Percentiles rank a stretch among this genome's conserved stretches.
These are phyloP conservation scores for Talaromyces islandicus DNA, from an alignment of 2,329 filamentous ascomycete genomes.

Conservation along the genomic window DNA sequence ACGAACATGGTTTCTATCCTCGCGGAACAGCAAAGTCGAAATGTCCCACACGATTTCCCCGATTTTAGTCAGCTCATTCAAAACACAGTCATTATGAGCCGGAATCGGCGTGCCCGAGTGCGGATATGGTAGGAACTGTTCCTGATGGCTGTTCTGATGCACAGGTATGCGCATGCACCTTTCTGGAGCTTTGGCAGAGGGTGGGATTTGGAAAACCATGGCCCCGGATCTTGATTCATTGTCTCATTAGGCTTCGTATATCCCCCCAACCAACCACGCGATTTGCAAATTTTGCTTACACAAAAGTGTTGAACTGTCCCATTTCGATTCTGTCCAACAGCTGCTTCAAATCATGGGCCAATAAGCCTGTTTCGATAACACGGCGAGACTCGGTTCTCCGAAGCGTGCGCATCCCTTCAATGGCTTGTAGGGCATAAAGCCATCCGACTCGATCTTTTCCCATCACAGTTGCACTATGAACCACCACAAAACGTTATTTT, in stretches of 20 bases:
- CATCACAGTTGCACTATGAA: constrained; percentile 13
- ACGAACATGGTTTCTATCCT: constrained; percentile 9
- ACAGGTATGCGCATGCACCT: constrained; percentile 10
- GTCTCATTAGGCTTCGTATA: not conserved
- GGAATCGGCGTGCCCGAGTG: constrained; percentile 11
- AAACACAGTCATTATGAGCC: constrained; percentile 18
- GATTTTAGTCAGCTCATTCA: constrained; percentile 21
- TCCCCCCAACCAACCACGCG: not conserved
- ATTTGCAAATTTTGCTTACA: not conserved
- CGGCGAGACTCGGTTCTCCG: constrained; percentile 16
- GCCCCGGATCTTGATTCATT: not conserved
- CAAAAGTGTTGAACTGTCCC: constrained; percentile 6
- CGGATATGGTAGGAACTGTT: constrained; percentile 22
- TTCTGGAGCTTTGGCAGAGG: constrained; percentile 8
- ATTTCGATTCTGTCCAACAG: constrained; percentile 17
- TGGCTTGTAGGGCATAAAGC: constrained; percentile 20
- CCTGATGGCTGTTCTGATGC: constrained; percentile 11
- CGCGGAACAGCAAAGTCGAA: constrained; percentile 8
- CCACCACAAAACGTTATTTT: not conserved
- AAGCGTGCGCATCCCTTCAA: constrained; percentile 6
- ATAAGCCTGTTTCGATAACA: constrained; percentile 7
- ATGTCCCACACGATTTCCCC: constrained; percentile 17
- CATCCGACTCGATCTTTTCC: constrained; percentile 25
- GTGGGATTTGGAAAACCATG: constrained; percentile 4
- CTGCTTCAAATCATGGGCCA: constrained; percentile 10